Conservation (phyloP, 148 eudicot genomes). For the Rhododendron mucronatum region DNA sequence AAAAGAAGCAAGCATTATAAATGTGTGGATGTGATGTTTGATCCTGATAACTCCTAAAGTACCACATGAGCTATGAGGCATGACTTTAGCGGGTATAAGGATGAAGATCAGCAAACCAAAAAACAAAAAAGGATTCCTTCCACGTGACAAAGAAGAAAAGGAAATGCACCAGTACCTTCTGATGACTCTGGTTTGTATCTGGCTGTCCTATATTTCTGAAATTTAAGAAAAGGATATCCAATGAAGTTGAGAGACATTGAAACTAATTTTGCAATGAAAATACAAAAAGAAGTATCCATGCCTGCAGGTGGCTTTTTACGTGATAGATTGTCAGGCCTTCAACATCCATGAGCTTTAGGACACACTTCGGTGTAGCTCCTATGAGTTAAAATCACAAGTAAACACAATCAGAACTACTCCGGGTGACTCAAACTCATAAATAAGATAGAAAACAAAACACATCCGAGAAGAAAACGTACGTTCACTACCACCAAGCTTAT, state of each 20-base stretch:
- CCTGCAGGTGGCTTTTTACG: constrained; percentile 89
- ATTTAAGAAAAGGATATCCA: constrained; percentile 7
- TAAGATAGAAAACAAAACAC: neutral
- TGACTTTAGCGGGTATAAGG: neutral
- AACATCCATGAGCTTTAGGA: constrained; percentile 68
- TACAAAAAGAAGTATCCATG: constrained; percentile 17
- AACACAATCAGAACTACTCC: neutral
- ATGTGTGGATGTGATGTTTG: neutral
- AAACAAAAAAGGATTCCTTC: neutral
- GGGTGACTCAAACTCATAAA: neutral
- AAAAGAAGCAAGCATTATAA: neutral
- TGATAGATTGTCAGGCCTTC: constrained; percentile 74
- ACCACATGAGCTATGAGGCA: neutral
- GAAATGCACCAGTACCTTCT: constrained; percentile 40
- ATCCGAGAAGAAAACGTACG: constrained; percentile 25
- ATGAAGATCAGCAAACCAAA: neutral
- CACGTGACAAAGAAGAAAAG: neutral
- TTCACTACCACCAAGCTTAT: constrained; percentile 80
- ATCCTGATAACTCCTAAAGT: neutral
- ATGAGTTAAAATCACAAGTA: constrained; percentile 16
- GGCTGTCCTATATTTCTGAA: constrained; percentile 87
- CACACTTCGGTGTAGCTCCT: constrained; percentile 82
- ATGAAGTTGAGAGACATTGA: neutral
- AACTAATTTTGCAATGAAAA: neutral
- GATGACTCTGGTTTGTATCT: constrained; percentile 77